phyloP scores from a whole-genome alignment of 164 flowering plant genomes.

The Vitis vinifera region ASM3070453v1 NC_081805.1:5106501-5107000 shows the following conservation, averaged over 20 bases:
- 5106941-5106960: too few species aligned
- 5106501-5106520: neutral
- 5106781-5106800: neutral
- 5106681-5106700: neutral
- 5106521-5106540: constrained; percentile 26
- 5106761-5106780: neutral
- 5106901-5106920: too few species aligned
- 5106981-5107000: neutral
- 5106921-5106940: too few species aligned
- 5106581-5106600: constrained; percentile 8
- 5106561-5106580: constrained; percentile 19
- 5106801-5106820: neutral
- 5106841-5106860: neutral
- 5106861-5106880: too few species aligned
- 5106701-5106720: neutral
- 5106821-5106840: constrained; percentile 1
- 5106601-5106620: neutral
- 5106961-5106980: constrained; percentile 18
- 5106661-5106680: neutral
- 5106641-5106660: constrained; percentile 2
- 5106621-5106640: constrained; percentile 8
- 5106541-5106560: constrained; percentile 22
- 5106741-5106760: neutral
- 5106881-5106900: too few species aligned
- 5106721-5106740: constrained; percentile 10